Evolutionary conservation across 169 alveolate species (phyloP).

Genomic region (Toxoplasma gondii): DNA sequence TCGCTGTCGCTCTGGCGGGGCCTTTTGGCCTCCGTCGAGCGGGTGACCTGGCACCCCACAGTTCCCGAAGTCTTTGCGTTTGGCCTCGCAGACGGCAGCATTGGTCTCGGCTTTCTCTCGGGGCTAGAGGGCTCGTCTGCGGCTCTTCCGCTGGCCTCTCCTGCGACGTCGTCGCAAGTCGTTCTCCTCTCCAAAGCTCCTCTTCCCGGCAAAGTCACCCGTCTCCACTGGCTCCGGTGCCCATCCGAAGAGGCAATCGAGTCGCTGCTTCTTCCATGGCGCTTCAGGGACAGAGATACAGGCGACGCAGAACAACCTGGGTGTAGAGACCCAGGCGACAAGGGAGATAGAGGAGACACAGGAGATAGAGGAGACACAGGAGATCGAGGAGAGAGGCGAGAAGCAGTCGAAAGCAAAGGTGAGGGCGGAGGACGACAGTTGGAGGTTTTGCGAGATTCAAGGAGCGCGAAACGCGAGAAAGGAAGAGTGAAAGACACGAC

Average conservation of each 20-base stretch:
- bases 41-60: constrained; percentile 46
- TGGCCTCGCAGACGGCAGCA: constrained; percentile 56
- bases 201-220: neutral
- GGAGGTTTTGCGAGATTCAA: neutral
- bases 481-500: too few relatives aligned
- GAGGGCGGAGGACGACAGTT: too few relatives aligned
- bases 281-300: too few relatives aligned
- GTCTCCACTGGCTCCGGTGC: neutral
- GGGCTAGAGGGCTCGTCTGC: neutral
- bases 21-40: constrained; percentile 39
- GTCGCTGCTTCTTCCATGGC: too few relatives aligned
- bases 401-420: too few relatives aligned
- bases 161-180: neutral
- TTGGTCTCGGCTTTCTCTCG: constrained; percentile 21
- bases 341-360: neutral
- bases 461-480: neutral
- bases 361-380: neutral
- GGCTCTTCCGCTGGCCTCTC: neutral
- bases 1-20: constrained; percentile 48
- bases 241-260: too few relatives aligned
- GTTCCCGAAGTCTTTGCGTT: constrained; percentile 40
- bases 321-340: too few relatives aligned
- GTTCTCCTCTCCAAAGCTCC: neutral
- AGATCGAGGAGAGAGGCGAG: too few relatives aligned
- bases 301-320: too few relatives aligned